phyloP scores from a whole-genome alignment of 331 rosid genomes.

The Prunus yedoensis region DNA sequence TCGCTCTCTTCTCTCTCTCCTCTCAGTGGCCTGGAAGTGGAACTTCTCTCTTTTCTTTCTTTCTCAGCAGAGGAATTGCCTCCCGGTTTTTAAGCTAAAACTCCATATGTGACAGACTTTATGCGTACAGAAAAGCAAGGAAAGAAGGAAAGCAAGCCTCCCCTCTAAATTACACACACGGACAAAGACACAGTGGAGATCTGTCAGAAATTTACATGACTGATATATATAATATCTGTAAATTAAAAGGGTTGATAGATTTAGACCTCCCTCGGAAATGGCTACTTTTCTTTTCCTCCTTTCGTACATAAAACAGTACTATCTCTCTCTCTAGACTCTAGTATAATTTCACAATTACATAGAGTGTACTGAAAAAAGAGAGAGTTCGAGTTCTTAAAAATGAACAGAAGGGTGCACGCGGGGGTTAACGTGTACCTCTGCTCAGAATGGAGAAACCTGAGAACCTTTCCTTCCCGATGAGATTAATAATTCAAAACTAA shows the following conservation, averaged over 20 bases:
- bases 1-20: constrained; percentile 5
- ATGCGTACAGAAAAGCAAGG: not conserved
- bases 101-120: not conserved
- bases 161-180: too few relatives aligned
- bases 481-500: not conserved
- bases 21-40: not conserved
- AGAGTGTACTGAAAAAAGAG: not conserved
- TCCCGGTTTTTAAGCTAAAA: constrained; percentile 46
- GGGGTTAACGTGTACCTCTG: constrained; percentile 36
- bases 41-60: not conserved
- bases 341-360: not conserved
- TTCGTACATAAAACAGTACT: constrained; percentile 22
- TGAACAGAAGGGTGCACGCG: constrained; percentile 23
- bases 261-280: constrained; percentile 25
- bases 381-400: not conserved
- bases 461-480: constrained; percentile 49
- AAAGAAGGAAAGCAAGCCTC: too few relatives aligned
- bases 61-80: constrained; percentile 4
- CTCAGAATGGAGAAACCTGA: not conserved
- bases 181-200: not conserved
- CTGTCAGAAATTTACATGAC: not conserved
- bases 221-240: constrained; percentile 7
- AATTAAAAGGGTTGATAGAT: not conserved
- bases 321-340: not conserved
- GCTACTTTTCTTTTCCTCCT: not conserved